These are phyloP conservation scores for Schoenoplectus tabernaemontani DNA, from an alignment of 202 grass and related monocot genomes.

Conservation along the genomic window DNA sequence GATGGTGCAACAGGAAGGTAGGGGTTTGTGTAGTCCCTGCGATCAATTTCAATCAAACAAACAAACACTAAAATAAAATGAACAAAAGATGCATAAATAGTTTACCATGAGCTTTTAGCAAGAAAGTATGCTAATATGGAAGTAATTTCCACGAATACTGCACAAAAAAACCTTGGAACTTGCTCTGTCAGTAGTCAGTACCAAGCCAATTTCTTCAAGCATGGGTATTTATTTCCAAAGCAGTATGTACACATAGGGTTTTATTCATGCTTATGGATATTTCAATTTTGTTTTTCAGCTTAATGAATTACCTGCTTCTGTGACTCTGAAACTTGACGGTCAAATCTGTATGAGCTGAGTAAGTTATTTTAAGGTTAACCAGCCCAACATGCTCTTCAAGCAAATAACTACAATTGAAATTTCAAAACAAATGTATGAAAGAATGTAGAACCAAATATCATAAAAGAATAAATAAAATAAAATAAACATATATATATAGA, in stretches of 20 bases:
- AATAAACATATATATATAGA: constrained; percentile 3
- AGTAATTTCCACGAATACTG: neutral
- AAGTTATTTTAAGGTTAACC: constrained; percentile 66
- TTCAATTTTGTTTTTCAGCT: constrained; percentile 4
- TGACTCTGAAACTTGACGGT: constrained; percentile 93
- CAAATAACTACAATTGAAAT: constrained; percentile 56
- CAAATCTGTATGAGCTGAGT: constrained; percentile 84
- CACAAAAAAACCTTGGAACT: neutral
- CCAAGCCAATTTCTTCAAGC: neutral
- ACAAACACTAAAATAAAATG: too few relatives aligned
- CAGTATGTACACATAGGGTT: too few relatives aligned
- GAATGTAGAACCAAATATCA: constrained; percentile 4
- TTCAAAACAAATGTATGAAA: neutral
- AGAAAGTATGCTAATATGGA: neutral
- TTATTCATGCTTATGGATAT: neutral
- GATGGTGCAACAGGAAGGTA: constrained; percentile 80
- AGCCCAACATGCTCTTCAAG: constrained; percentile 57
- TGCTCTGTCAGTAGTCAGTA: too few relatives aligned
- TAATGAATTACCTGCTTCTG: constrained; percentile 65
- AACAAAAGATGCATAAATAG: neutral
- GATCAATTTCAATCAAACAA: constrained; percentile 21
- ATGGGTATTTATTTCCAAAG: too few relatives aligned
- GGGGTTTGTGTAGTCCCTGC: constrained; percentile 93
- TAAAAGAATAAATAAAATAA: constrained; percentile 21
- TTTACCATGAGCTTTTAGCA: constrained; percentile 1